Evolutionary conservation across 1,284 basidiomycete species (phyloP).

Genomic region (Austroboletus novae-zelandiae): DNA sequence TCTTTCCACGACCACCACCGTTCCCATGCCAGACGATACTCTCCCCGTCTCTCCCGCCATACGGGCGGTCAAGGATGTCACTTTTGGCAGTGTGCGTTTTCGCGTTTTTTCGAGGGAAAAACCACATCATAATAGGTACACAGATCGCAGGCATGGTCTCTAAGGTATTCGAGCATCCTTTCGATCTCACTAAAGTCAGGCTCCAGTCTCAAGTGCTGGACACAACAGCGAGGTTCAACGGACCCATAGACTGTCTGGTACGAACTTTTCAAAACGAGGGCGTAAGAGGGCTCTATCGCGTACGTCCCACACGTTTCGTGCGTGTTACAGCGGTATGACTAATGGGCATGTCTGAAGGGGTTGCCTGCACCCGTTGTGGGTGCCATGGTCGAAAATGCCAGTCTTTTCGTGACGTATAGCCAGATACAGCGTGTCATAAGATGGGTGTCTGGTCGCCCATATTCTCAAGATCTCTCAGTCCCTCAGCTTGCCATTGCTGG

Average conservation of each 20-base stretch:
- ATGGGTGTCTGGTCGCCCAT: constrained; percentile 30
- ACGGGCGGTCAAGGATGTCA: constrained; percentile 44
- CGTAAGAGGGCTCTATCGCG: constrained; percentile 80
- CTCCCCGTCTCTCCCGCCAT: constrained; percentile 23
- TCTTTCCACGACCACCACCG: constrained; percentile 1
- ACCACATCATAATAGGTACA: background rate
- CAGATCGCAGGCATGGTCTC: constrained; percentile 73
- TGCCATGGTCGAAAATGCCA: constrained; percentile 91
- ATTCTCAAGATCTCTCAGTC: constrained; percentile 51
- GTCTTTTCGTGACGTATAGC: constrained; percentile 86
- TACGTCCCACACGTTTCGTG: constrained; percentile 38
- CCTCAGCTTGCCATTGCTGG: constrained; percentile 78
- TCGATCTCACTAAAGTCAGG: constrained; percentile 80
- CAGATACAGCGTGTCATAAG: constrained; percentile 74
- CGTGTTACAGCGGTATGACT: background rate
- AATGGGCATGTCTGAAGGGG: constrained; percentile 55
- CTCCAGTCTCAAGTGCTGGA: constrained; percentile 86
- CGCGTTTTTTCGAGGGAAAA: background rate
- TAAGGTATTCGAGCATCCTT: constrained; percentile 72
- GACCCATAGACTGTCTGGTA: constrained; percentile 82
- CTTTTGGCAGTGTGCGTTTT: constrained; percentile 48
- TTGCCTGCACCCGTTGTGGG: constrained; percentile 90
- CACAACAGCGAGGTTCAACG: constrained; percentile 67
- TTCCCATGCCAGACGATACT: constrained; percentile 22
- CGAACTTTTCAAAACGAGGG: constrained; percentile 84